Conservation (phyloP, 805 yeast genomes). For the Lachancea fermentati region DNA sequence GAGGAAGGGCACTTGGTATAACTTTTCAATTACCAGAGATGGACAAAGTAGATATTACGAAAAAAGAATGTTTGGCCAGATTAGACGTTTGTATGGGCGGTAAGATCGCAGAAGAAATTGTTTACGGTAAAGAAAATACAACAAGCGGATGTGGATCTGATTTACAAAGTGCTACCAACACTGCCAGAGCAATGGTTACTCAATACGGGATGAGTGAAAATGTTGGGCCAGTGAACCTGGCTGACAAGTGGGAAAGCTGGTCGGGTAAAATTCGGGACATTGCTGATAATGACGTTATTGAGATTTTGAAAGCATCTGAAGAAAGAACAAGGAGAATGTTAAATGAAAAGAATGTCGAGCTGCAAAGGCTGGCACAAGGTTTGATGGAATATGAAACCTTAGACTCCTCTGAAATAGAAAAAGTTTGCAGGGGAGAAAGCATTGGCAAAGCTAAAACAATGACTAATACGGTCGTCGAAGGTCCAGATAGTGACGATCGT, state of each 20-base stretch:
- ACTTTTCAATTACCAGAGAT: conserved; percentile 97
- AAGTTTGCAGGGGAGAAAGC: conserved; percentile 73
- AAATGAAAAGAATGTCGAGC: conserved; percentile 55
- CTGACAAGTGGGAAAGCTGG: conserved; percentile 95
- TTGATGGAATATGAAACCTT: conserved; percentile 92
- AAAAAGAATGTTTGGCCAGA: conserved; percentile 81
- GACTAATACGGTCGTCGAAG: conserved; percentile 70
- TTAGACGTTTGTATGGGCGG: conserved; percentile 99
- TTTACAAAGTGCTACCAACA: conserved; percentile 79
- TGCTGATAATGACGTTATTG: conserved; percentile 90
- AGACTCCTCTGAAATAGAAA: conserved; percentile 84
- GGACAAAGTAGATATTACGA: conserved; percentile 94
- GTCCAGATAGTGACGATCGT: conserved; percentile 43
- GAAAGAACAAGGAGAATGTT: conserved; percentile 69
- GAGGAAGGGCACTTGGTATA: conserved; percentile 95
- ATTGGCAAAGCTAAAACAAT: conserved; percentile 62
- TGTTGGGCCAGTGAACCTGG: conserved; percentile 85
- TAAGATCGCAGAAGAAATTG: conserved; percentile 90
- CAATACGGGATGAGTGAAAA: conserved; percentile 93
- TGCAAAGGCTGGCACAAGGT: conserved; percentile 87
- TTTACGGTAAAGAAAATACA: conserved; percentile 86
- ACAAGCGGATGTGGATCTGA: conserved; percentile 96
- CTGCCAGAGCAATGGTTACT: conserved; percentile 95
- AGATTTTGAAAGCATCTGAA: conserved; percentile 68
- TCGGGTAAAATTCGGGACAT: conserved; percentile 78